Evolutionary conservation across 202 grass and related monocot genomes (phyloP).

Genomic region (Zoysia matrella): DNA sequence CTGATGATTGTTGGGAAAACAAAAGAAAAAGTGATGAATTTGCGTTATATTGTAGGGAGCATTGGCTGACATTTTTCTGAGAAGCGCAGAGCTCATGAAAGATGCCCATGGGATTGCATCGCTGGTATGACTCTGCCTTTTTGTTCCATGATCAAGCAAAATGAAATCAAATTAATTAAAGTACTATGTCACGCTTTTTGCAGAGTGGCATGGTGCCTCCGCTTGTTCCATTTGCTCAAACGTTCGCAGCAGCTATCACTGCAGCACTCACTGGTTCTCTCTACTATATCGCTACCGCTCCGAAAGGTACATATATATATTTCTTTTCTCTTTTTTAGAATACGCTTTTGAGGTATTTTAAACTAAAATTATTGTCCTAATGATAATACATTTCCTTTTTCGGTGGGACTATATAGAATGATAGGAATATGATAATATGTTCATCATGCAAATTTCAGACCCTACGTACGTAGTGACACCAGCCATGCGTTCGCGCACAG

Average conservation of each 20-base stretch:
- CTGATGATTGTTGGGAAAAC: not conserved
- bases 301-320: too few species aligned
- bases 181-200: not conserved
- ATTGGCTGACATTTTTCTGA: constrained; percentile 81
- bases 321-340: too few species aligned
- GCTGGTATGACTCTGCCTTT: constrained; percentile 69
- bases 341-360: too few species aligned
- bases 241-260: constrained; percentile 87
- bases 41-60: constrained; percentile 65
- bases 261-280: constrained; percentile 89
- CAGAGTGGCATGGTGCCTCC: constrained; percentile 86
- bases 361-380: too few species aligned
- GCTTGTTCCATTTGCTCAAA: constrained; percentile 91
- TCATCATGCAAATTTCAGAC: too few species aligned
- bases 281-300: constrained; percentile 81
- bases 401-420: too few species aligned
- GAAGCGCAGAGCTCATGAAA: constrained; percentile 88
- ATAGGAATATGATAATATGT: too few species aligned
- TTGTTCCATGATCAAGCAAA: not conserved
- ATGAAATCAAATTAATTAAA: not conserved
- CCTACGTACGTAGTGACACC: constrained; percentile 92
- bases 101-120: constrained; percentile 84
- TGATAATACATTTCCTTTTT: too few species aligned
- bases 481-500: constrained; percentile 58
- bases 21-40: not conserved